A percentile compares a stretch with the other conserved stretches of the same genome.
Conservation (phyloP, 805 yeast species). For the Spathaspora hagerdaliae region DNA sequence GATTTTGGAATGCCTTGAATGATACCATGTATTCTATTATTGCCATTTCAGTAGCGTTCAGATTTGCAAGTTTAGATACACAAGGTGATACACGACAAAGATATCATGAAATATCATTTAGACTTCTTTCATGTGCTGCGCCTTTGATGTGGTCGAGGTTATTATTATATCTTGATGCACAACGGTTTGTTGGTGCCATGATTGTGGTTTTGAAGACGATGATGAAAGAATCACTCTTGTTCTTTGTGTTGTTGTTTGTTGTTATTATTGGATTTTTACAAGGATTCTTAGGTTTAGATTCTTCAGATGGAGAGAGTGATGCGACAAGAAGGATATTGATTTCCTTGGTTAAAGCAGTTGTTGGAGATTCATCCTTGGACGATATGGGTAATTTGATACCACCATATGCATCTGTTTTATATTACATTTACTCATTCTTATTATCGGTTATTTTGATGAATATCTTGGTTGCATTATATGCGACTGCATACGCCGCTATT, state of each 20-base stretch:
- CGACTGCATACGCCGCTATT: constrained; percentile 78
- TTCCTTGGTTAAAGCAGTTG: constrained; percentile 65
- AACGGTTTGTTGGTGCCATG: constrained; percentile 83
- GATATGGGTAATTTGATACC: constrained; percentile 71
- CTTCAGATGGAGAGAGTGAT: constrained; percentile 80
- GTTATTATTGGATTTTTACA: constrained; percentile 79
- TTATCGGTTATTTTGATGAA: constrained; percentile 74
- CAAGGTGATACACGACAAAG: constrained; percentile 18
- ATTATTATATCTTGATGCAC: constrained; percentile 71
- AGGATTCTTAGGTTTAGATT: constrained; percentile 83
- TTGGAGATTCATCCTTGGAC: constrained; percentile 71
- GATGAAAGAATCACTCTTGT: constrained; percentile 83
- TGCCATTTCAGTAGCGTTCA: constrained; percentile 47
- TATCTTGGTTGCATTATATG: constrained; percentile 78
- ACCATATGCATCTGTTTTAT: constrained; percentile 80
- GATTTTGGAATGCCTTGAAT: constrained; percentile 78
- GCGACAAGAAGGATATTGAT: constrained; percentile 62
- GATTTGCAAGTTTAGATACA: constrained; percentile 40
- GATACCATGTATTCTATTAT: constrained; percentile 62
- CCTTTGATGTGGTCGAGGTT: constrained; percentile 86
- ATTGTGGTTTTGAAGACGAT: constrained; percentile 77
- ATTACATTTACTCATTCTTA: constrained; percentile 72
- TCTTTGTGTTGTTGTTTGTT: constrained; percentile 68
- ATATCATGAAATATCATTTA: constrained; percentile 58
- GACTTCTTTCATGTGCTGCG: constrained; percentile 73